Base-by-base conservation (phyloP, 108 stramenopile genomes). In the Epipyxis sp. region DNA sequence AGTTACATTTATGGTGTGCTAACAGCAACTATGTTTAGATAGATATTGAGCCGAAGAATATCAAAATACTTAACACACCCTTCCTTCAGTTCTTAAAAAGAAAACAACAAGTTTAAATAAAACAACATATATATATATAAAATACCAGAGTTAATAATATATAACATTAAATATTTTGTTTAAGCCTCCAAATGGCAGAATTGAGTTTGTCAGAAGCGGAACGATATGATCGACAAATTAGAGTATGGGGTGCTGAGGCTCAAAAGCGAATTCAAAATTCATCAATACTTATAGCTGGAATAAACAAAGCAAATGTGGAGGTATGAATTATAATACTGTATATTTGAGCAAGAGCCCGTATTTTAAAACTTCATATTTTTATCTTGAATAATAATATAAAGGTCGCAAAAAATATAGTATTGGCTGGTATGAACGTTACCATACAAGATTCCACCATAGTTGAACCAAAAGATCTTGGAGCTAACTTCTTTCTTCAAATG, bases 401-500 rank as follows among this genome's bases (percentile, higher is more conserved):
- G 54, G 61, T 65, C 6, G 61, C 61, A 16, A 65, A 65, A 25
- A 65, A 65, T 32, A 16, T 65, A 3, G 61, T 65, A 6, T 32
- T 65, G 30, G 61, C 61, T 25, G 61, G 61, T 25, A 32, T 65
- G 27, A 16, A 65, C 13, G 61, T 65, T 37, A 65, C 61, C 3
- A 65, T 65, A 6, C 34, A 29, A 6, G 61, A 65, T 32, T 6
- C 20, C 35, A 10, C 6, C 10, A 32, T 13, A 32, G 13, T 65
- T 6, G 10, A 10, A 3, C 13, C 35, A 13, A 13, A 3, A 29
- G 61, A 65, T 65, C 34, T 13, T 29, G 61, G 34, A 29, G 34
- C 10, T 32, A 65, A 65, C 61, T 65, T 65, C 35, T 65, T 65
- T 32, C 61, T 65, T 32, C 34, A n/a, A n/a, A n/a, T n/a, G n/a